These are phyloP conservation scores for Meyerozyma sp. DNA, from an alignment of 1,139 yeast species.

Conservation along the genomic window DNA sequence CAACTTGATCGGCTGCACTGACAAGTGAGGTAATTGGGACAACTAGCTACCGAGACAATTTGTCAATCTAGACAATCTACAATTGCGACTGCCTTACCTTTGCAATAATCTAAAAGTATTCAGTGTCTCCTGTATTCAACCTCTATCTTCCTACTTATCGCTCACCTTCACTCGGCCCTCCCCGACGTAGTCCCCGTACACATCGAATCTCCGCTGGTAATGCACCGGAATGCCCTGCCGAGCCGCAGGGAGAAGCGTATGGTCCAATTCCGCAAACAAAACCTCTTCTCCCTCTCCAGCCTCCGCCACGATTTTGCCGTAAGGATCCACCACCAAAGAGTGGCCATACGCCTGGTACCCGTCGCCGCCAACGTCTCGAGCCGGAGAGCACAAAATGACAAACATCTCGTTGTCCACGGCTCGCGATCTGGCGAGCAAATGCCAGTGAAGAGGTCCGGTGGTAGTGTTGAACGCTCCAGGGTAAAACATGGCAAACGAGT, in stretches of 20 bases:
- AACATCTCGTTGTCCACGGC: constrained; percentile 87
- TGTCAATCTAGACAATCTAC: no score
- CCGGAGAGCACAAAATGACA: constrained; percentile 82
- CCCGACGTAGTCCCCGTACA: constrained; percentile 64
- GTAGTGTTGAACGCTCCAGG: constrained; percentile 97
- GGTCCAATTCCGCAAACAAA: constrained; percentile 73
- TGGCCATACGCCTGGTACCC: constrained; percentile 93
- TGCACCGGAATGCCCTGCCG: constrained; percentile 76
- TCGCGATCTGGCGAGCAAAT: constrained; percentile 74
- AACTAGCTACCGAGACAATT: no score
- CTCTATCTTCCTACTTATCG: neutral
- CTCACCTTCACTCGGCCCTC: constrained; percentile 1
- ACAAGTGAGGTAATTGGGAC: no score
- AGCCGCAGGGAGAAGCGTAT: constrained; percentile 52
- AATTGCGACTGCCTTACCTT: no score
- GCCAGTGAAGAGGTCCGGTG: constrained; percentile 96
- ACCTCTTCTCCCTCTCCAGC: constrained; percentile 85
- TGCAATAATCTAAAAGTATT: neutral
- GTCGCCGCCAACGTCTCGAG: constrained; percentile 61
- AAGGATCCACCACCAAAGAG: constrained; percentile 80
- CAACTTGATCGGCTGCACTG: no score
- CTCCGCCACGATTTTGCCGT: constrained; percentile 73
- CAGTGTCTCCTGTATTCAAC: neutral
- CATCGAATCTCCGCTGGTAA: constrained; percentile 77
- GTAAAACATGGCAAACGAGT: constrained; percentile 83